phyloP scores from a whole-genome alignment of 192 early-diverging fungal genomes.

The Martensiomyces pterosporus region DNA sequence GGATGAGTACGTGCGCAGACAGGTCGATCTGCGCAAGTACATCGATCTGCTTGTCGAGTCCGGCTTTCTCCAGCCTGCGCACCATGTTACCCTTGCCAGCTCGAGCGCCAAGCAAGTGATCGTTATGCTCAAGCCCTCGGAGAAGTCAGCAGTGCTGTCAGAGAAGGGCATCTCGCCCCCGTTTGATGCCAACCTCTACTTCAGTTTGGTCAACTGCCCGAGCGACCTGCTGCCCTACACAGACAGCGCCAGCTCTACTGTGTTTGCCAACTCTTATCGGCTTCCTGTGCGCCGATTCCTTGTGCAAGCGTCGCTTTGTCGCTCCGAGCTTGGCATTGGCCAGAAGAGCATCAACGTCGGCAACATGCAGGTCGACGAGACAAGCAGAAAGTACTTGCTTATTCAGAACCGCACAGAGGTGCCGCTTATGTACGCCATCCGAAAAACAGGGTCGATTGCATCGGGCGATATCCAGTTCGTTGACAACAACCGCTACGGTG shows the following conservation, averaged over 20 bases:
- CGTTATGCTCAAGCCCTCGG: conserved; percentile 66
- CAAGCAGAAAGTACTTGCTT: conserved; percentile 77
- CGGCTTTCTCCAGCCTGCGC: conserved; percentile 59
- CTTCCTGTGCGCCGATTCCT: conserved; percentile 86
- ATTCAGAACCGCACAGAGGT: conserved; percentile 89
- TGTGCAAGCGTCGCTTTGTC: conserved; percentile 76
- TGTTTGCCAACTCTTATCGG: conserved; percentile 26
- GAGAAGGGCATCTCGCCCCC: conserved; percentile 11
- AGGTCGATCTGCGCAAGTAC: conserved; percentile 63
- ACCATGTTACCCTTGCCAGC: conserved; percentile 52
- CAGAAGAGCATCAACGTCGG: conserved; percentile 99
- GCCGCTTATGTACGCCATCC: conserved; percentile 84
- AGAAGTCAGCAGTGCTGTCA: neutral
- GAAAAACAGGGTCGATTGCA: conserved; percentile 92
- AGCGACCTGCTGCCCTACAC: conserved; percentile 74
- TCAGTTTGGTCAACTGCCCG: conserved; percentile 85
- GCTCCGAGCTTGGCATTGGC: conserved; percentile 86
- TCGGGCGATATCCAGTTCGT: conserved; percentile 81
- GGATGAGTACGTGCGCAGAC: conserved; percentile 46
- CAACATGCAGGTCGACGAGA: conserved; percentile 76
- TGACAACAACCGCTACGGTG: conserved; percentile 72
- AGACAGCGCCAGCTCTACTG: conserved; percentile 49
- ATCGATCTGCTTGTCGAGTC: conserved; percentile 68
- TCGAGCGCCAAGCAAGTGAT: conserved; percentile 64
- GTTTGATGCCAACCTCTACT: conserved; percentile 66